These are phyloP conservation scores for Aspergillus transmontanensis DNA, from an alignment of 2,329 filamentous ascomycete genomes.

Conservation along the genomic window DNA sequence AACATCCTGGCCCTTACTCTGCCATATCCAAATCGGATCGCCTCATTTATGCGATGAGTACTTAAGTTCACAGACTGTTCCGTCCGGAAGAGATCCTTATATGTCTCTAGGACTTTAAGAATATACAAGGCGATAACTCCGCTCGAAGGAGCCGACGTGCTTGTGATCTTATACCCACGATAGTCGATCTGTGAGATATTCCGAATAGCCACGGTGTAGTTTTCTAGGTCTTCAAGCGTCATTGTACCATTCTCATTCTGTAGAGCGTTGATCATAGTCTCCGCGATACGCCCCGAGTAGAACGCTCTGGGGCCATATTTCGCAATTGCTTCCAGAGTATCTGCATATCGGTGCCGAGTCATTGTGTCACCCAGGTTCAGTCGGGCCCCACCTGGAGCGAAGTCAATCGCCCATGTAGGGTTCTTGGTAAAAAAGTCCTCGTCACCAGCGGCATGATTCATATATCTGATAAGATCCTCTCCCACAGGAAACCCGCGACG, in stretches of 20 bases:
- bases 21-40: slow-evolving; percentile 86
- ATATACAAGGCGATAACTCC: slow-evolving; percentile 74
- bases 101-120: slow-evolving; percentile 82
- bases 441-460: slow-evolving; percentile 55
- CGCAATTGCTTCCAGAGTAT: slow-evolving; percentile 77
- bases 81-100: slow-evolving; percentile 63
- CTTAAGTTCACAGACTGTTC: slow-evolving; percentile 63
- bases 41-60: slow-evolving; percentile 81
- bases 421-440: slow-evolving; percentile 73
- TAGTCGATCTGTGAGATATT: slow-evolving; percentile 66
- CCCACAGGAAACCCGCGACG: slow-evolving; percentile 73
- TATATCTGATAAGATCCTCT: slow-evolving; percentile 73
- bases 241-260: slow-evolving; percentile 75
- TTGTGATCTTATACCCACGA: slow-evolving; percentile 69
- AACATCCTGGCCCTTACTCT: slow-evolving; percentile 29
- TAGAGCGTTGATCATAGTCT: slow-evolving; percentile 71
- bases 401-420: slow-evolving; percentile 80
- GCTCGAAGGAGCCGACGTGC: slow-evolving; percentile 71
- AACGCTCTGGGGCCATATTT: slow-evolving; percentile 71
- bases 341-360: slow-evolving; percentile 76
- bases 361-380: slow-evolving; percentile 75
- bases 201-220: slow-evolving; percentile 69
- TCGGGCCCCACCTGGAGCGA: slow-evolving; percentile 78
- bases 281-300: slow-evolving; percentile 71
- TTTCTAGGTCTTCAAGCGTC: slow-evolving; percentile 74